Base-by-base conservation (phyloP, 163 green algal species). In the Trebouxiophyceae sp. region DNA sequence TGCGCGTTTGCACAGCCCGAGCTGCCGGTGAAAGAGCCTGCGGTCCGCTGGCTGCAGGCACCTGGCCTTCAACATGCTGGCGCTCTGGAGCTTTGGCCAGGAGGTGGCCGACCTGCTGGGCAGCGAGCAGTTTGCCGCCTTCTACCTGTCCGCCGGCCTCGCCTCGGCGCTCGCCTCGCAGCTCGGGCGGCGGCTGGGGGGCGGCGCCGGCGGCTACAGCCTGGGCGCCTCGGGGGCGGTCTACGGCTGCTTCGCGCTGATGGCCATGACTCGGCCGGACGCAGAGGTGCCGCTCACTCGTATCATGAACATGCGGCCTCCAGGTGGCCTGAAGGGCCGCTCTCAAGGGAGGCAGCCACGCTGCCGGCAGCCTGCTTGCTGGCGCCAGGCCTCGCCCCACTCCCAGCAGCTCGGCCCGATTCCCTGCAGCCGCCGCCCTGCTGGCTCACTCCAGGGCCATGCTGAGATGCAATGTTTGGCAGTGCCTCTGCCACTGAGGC, bases 21-120 rank as follows among this genome's bases (percentile, higher is more conserved):
- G 26, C 23, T 22, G 27, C 7, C 5, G 4, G 27, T 56, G 27
- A 56, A 33, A 5, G 16, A 30, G 5, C 4, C 6, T 27, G 5
- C 46, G 22, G 7, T 22, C 8, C 50, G 4, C 50, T 8, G 31
- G 8, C n/a, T 34, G 39, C 39, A 50, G 26, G 30, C 30, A 27
- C 32, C 58, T 55, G 33, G 30, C 26, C n/a, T 54, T 32, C 58
- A 65, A 65, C 58, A 65, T 65, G 58, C 7, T 54, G 22, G 58
- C 58, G 33, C 33, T 65, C 30, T 65, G 58, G 58, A 65, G 58
- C 58, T 65, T 65, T 45, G 58, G 58, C 3, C 33, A 54, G 7
- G 58, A 44, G 22, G 34, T 33, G 32, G 32, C 6, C 22, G 4
- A 24, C n/a, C 22, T 54, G n/a, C 58, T 56, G 58, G 58, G 58